These are phyloP conservation scores for Cenchrus fungigraminus DNA, from an alignment of 176 grass and related monocot genomes.

Conservation along the genomic window DNA sequence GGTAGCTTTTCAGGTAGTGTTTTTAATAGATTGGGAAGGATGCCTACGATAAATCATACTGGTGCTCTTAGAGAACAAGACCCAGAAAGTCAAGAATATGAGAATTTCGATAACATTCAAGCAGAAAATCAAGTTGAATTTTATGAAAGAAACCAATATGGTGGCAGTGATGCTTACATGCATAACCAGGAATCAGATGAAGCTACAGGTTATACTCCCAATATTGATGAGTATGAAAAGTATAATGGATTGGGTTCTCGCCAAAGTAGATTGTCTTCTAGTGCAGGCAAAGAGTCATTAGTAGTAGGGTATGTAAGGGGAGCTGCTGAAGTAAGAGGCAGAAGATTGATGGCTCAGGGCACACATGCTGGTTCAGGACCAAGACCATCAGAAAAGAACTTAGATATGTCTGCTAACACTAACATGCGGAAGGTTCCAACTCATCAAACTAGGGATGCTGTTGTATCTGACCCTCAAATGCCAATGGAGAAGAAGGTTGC, in stretches of 20 bases:
- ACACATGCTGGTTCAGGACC: conserved; percentile 46
- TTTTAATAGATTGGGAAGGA: conserved; percentile 78
- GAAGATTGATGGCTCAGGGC: conserved; percentile 52
- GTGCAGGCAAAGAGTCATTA: conserved; percentile 49
- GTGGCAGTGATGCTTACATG: conserved; percentile 36
- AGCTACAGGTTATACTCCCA: conserved; percentile 44
- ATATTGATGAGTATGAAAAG: conserved; percentile 53
- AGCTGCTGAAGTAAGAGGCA: conserved; percentile 56
- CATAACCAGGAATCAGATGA: conserved; percentile 41
- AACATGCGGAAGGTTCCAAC: conserved; percentile 51
- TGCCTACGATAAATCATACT: conserved; percentile 24
- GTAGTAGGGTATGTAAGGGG: conserved; percentile 45
- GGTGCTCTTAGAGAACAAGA: conserved; percentile 40
- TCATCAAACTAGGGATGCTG: conserved; percentile 41
- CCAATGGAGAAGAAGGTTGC: conserved; percentile 35
- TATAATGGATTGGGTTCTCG: conserved; percentile 52
- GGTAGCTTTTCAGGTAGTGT: conserved; percentile 56
- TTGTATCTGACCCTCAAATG: conserved; percentile 35
- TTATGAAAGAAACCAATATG: conserved; percentile 54
- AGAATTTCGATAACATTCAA: conserved; percentile 10
- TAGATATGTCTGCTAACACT: conserved; percentile 67
- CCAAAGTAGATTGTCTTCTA: conserved; percentile 36
- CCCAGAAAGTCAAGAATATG: conserved; percentile 36
- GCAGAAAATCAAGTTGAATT: conserved; percentile 38
- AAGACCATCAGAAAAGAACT: conserved; percentile 62